Conservation (phyloP, 805 yeast species). For the Yarrowia phangngaensis region DNA sequence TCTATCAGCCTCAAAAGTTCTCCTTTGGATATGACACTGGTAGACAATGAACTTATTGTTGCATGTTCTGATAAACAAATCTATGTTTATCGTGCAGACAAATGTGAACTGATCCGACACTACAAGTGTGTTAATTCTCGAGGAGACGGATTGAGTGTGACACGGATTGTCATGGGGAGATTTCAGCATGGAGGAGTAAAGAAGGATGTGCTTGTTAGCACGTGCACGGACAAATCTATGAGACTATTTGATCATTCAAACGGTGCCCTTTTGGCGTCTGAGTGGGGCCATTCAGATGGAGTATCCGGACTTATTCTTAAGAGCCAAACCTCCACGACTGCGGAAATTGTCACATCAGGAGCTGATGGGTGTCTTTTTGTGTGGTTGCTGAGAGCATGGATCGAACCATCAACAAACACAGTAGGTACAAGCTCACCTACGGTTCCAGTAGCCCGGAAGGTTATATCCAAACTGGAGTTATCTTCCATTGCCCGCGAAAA, state of each 20-base stretch:
- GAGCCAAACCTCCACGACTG: slow-evolving; percentile 3
- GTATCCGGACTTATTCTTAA: slow-evolving; percentile 44
- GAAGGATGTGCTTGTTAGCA: slow-evolving; percentile 35
- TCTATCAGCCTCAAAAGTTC: slow-evolving; percentile 49
- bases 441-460: slow-evolving; percentile 7
- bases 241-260: slow-evolving; percentile 46
- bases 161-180: slow-evolving; percentile 31
- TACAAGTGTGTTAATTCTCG: slow-evolving; percentile 38
- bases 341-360: slow-evolving; percentile 32
- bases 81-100: slow-evolving; percentile 41
- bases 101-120: slow-evolving; percentile 40
- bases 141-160: slow-evolving; percentile 22
- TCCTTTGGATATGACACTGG: slow-evolving; percentile 31
- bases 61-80: slow-evolving; percentile 53
- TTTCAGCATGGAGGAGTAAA: not conserved
- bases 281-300: slow-evolving; percentile 60
- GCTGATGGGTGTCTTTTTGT: slow-evolving; percentile 35
- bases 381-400: slow-evolving; percentile 29
- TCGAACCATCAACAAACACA: not conserved
- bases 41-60: slow-evolving; percentile 45
- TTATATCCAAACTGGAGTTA: slow-evolving; percentile 5
- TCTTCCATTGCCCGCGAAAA: slow-evolving; percentile 17
- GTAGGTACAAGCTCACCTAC: not conserved
- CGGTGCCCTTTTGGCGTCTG: slow-evolving; percentile 49
- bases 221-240: slow-evolving; percentile 55